Conservation (phyloP, 768 basidiomycete genomes). For the Suillus discolor region DNA sequence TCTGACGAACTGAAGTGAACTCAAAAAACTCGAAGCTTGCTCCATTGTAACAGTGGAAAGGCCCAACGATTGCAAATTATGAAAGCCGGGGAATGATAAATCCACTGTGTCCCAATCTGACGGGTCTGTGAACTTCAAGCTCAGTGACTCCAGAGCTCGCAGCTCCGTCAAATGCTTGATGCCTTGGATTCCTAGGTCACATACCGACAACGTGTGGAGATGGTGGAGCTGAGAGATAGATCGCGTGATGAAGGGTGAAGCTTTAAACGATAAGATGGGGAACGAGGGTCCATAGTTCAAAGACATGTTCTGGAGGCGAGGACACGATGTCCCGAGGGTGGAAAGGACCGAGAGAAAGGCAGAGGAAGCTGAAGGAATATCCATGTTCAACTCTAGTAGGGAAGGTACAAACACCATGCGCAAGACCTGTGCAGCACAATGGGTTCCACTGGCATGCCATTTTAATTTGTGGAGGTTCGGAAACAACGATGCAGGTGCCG, state of each 20-base stretch:
- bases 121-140: neutral
- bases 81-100: neutral
- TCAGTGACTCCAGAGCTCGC: neutral
- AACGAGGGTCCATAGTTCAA: neutral
- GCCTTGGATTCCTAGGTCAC: neutral
- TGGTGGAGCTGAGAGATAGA: neutral
- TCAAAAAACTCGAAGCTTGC: neutral
- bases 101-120: neutral
- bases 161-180: neutral
- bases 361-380: neutral
- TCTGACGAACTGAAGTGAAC: neutral
- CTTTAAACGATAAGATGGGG: neutral
- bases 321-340: neutral
- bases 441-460: constrained; percentile 26
- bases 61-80: neutral
- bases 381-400: constrained; percentile 1
- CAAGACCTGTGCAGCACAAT: constrained; percentile 23
- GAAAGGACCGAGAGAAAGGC: neutral
- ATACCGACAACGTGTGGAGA: neutral
- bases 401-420: constrained; percentile 25
- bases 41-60: neutral
- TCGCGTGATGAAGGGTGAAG: neutral
- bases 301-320: neutral
- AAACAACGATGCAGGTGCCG: constrained; percentile 20
- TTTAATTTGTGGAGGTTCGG: constrained; percentile 21